Evolutionary conservation across 108 stramenopile species (phyloP), one percentile per base, ranked within the genome.

Genomic region (Hondaea fermentalgiana): DNA sequence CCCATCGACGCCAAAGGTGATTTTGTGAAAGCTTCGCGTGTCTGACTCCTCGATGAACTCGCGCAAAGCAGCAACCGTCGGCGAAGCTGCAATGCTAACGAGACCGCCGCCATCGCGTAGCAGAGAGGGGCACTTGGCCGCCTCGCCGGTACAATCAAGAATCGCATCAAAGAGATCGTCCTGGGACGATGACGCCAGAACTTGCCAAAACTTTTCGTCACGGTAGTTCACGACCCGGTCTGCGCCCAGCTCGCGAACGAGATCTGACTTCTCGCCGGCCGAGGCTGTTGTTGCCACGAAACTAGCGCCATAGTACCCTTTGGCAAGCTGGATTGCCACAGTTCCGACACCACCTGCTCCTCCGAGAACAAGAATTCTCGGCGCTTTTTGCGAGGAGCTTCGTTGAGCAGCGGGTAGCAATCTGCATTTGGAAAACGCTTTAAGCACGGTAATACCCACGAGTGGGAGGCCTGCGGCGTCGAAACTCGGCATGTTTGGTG

Each of bases 121-220:
- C 5, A 88, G 71, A 6, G 21, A 21, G 1, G 69, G 64, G 58
- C 42, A 42, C 51, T 60, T 88, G 64, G 47, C 57, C 10, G 88
- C 88, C 51, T 88, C 88, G 12, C 55, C 88, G n/a, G 60, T 88
- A 71, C 88, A 88, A 45, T 88, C 88, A 17, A 88, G 43, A 16
- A 88, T 60, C 0, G 58, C 64, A 49, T 88, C 88, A 69, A 69
- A 69, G 64, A 69, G 64, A n/a, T 69, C 64, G 10, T 8, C 17
- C 47, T 49, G 4, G 64, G 19, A 23, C 14, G 29, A n/a, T 21
- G 42, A 25, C 17, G 87, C 57, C 14, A 88, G 60, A 5, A 72
- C 47, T 60, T 88, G 28, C 71, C 51, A 53, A 3, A 88, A 72
- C 49, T 88, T 72, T 19, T 29, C 5, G 14, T 19, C n/a, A 17